A percentile compares a stretch with the other conserved stretches of the same genome.
Conservation (phyloP, 2,329 filamentous ascomycete genomes). For the Fusarium sacchari region DNA sequence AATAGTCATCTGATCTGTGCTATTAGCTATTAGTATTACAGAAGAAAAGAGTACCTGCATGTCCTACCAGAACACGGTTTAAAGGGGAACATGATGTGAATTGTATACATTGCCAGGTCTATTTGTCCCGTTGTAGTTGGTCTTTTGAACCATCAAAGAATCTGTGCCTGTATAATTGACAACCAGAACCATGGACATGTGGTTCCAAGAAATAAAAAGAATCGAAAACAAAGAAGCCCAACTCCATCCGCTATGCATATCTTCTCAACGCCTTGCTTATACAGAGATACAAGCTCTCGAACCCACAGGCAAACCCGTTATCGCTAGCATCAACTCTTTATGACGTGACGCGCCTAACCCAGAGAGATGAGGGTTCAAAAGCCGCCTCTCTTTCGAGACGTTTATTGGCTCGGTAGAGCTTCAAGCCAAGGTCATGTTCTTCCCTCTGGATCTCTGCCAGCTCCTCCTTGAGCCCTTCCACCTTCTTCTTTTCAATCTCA, state of each 20-base stretch:
- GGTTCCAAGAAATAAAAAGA: constrained; percentile 20
- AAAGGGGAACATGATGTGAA: not conserved
- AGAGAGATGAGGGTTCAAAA: constrained; percentile 75
- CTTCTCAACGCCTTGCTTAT: constrained; percentile 40
- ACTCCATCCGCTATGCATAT: constrained; percentile 40
- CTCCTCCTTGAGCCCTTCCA: constrained; percentile 72
- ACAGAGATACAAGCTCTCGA: constrained; percentile 8
- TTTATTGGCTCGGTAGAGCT: constrained; percentile 79
- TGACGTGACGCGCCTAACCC: constrained; percentile 81
- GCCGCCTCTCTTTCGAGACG: constrained; percentile 73
- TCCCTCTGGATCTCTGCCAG: constrained; percentile 78
- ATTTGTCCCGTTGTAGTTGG: constrained; percentile 18
- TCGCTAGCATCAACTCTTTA: constrained; percentile 48
- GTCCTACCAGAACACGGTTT: not conserved
- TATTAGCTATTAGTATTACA: constrained; percentile 13
- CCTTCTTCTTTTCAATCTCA: constrained; percentile 69
- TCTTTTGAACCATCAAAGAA: constrained; percentile 17
- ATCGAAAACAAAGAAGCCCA: constrained; percentile 18
- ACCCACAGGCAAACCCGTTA: constrained; percentile 7
- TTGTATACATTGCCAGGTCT: constrained; percentile 13
- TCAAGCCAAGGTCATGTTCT: constrained; percentile 81
- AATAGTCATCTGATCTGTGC: constrained; percentile 7
- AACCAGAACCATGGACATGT: constrained; percentile 15
- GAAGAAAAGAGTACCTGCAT: not conserved
- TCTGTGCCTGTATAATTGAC: constrained; percentile 25